Base-by-base conservation (phyloP, 352 stramenopile genomes). In the Pythium sp. region DNA sequence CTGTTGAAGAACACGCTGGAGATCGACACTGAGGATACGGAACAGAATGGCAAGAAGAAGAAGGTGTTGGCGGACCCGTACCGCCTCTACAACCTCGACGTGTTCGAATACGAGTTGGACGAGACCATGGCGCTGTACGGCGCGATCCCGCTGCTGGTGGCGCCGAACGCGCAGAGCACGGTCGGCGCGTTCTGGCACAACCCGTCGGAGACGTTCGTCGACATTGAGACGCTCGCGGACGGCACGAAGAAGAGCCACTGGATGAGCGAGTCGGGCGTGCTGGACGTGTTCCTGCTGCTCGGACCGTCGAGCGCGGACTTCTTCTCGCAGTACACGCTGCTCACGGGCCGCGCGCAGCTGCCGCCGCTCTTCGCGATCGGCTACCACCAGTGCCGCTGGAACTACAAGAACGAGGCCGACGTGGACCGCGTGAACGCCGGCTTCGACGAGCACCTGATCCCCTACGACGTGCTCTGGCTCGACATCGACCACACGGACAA, bases 321-420 rank as follows among this genome's bases (percentile, higher is more conserved):
- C 11, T 93, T 94, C 56, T 76, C 72, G 26, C 95, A 99, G 77
- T 99, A 99, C 77, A 90, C 91, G 34, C 69, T 80, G 43, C 73
- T 99, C 32, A 99, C 96, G 9, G 98, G 97, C 22, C 89, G 84
- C 8, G 89, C 92, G 28, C 82, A 88, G 58, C 74, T 99, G 30
- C 98, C 98, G 5, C 97, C 98, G 18, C 81, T 99, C 36, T 99
- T 99, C 78, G 87, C 94, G 22, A 76, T 99, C 36, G 97, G 91
- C 12, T 99, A 99, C 79, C 98, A 99, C 73, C 98, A 99, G 80
- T 99, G 97, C 73, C 92, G 98, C 56, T 99, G 98, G 98, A 99
- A 99, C 83, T 99, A 99, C 83, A 98, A 98, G 67, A 98, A 99
- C 77, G 98, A 99, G 67, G 82, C 88, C 22, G 97, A 99, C 77